Base-by-base conservation (phyloP, 345 rosid genomes). In the Chamaenerion angustifolium region DNA sequence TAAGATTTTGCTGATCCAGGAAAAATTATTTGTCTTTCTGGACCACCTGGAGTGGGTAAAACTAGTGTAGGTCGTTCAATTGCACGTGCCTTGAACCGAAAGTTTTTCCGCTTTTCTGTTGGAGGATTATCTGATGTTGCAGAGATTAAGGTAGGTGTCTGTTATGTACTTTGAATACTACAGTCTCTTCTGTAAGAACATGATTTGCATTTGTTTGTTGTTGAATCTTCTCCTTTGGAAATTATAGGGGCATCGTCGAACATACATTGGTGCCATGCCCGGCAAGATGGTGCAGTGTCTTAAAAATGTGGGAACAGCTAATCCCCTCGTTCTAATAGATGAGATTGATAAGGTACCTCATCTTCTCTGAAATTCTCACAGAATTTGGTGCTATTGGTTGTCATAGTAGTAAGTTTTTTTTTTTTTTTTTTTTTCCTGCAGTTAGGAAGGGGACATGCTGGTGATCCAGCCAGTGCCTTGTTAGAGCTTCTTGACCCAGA, bases 251-350 rank as follows among this genome's bases (percentile, higher is more conserved):
- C 99, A 93, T 76, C 96, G 99, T 48, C 77, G 99, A 55, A 93
- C 99, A 50, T 93, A 88, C 67, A 82, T 93, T 55, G 96, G 99
- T 15, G 99, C 99, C 51, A 88, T 88, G 99, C 99, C 99, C 8
- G 99, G 99, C 50, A 93, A 93, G 79, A 93, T 93, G 96, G 99
- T 93, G 64, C 99, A 93, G 58, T 93, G 99, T 68, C 79, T 93
- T 43, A 93, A 93, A 79, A 82, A 68, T 72, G 99, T 93, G 52
- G 99, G 94, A 65, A 93, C 99, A 52, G 90, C 90, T 54, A 93
- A 93, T 55, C 99, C 99, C 73, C 95, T 93, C 58, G 99, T 93
- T 56, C 80, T 93, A 54, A 93, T 93, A 46, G 99, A 92, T 69
- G 99, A 92, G 77, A 88, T 92, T 64, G 99, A 92, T 79, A 92